phyloP scores from a whole-genome alignment of 441 rosid genomes.

The Eruca vesicaria region DNA sequence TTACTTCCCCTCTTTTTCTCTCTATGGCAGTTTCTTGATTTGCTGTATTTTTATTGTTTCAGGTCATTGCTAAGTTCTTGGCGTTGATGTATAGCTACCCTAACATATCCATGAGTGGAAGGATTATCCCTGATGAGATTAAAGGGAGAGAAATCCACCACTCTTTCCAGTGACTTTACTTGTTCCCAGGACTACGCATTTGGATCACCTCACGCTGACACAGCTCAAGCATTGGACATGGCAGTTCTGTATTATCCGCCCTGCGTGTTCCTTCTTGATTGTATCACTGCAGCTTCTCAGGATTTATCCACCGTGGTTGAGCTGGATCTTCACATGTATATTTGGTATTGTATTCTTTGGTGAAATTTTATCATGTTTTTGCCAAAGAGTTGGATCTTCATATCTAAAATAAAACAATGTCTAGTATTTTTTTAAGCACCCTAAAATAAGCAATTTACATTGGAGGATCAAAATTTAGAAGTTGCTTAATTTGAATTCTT shows the following conservation, averaged over 20 bases:
- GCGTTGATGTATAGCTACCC: constrained; percentile 79
- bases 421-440: too few species aligned
- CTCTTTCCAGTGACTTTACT: constrained; percentile 88
- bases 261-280: constrained; percentile 82
- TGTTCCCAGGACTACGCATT: constrained; percentile 67
- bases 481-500: too few species aligned
- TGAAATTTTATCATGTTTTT: constrained; percentile 85
- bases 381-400: constrained; percentile 81
- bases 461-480: too few species aligned
- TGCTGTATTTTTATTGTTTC: constrained; percentile 20
- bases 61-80: constrained; percentile 94
- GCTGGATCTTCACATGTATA: constrained; percentile 88
- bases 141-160: constrained; percentile 92
- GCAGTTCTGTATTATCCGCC: constrained; percentile 92
- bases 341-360: constrained; percentile 83
- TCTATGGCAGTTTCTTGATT: constrained; percentile 1
- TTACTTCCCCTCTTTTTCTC: constrained; percentile 25
- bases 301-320: constrained; percentile 80
- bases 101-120: constrained; percentile 72
- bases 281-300: constrained; percentile 64
- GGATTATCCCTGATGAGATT: constrained; percentile 40
- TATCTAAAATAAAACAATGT: too few species aligned
- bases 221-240: constrained; percentile 92
- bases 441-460: too few species aligned
- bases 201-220: constrained; percentile 61